Evolutionary conservation across 2,329 filamentous ascomycete species (phyloP).

Genomic region (Biscogniauxia mediterranea): DNA sequence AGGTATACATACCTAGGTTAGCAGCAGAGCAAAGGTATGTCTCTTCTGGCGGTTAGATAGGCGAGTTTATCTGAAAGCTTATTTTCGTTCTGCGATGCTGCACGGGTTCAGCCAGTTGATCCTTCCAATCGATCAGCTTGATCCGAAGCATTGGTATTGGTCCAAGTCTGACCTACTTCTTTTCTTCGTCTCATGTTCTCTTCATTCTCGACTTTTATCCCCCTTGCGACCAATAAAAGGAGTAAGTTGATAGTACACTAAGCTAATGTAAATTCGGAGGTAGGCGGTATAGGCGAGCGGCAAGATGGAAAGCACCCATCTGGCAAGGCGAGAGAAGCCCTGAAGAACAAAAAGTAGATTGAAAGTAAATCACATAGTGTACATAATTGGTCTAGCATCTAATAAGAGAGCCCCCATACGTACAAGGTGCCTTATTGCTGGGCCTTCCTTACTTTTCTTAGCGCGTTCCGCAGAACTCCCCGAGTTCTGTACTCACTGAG

Average conservation of each 20-base stretch:
- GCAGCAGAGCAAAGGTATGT: too few species aligned
- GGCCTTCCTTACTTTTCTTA: neutral
- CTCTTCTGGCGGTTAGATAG: neutral
- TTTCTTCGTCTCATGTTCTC: too few species aligned
- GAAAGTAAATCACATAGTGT: neutral
- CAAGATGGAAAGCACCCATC: neutral
- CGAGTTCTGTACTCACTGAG: neutral
- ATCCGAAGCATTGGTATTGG: too few species aligned
- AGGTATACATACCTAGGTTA: neutral
- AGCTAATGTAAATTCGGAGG: neutral
- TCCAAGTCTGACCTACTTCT: too few species aligned
- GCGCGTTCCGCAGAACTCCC: neutral
- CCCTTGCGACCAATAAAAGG: too few species aligned
- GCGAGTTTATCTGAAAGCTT: neutral
- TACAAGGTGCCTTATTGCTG: too few species aligned
- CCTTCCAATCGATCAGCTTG: conserved; percentile 11
- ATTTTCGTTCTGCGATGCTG: conserved; percentile 9
- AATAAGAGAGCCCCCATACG: neutral
- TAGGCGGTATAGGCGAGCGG: too few species aligned
- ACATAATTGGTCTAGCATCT: neutral
- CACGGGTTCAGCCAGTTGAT: conserved; percentile 2
- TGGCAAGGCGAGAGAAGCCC: neutral
- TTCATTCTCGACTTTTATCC: too few species aligned
- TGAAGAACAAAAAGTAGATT: neutral
- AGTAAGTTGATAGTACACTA: neutral